These are phyloP conservation scores for Tolypocladium nubicola DNA, from an alignment of 2,329 filamentous ascomycete genomes.

Conservation along the genomic window DNA sequence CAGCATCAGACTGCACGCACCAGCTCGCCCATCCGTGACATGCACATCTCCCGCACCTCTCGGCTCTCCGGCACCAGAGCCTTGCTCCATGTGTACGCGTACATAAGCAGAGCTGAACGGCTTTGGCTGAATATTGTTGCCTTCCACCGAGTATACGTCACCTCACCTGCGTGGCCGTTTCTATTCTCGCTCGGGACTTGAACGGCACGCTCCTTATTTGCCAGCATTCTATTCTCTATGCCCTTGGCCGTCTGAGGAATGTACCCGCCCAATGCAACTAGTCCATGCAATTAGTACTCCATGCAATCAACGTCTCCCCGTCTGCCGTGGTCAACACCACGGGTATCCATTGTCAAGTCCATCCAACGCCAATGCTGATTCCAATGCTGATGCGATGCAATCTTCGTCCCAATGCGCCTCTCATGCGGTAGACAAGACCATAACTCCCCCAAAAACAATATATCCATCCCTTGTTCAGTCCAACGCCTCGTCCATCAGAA, in stretches of 20 bases:
- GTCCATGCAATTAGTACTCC: background rate
- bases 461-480: slow-evolving; percentile 24
- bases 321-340: background rate
- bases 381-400: background rate
- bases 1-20: too few relatives aligned
- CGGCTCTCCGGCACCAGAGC: background rate
- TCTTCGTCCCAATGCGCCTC: background rate
- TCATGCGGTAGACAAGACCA: slow-evolving; percentile 1
- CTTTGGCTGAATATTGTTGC: background rate
- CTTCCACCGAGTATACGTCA: background rate
- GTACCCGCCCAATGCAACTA: too few relatives aligned
- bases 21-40: too few relatives aligned
- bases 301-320: background rate
- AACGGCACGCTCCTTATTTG: background rate
- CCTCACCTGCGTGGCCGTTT: background rate
- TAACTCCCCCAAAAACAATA: background rate
- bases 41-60: background rate
- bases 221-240: background rate
- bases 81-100: background rate
- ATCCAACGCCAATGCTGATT: background rate
- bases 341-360: background rate
- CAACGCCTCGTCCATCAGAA: slow-evolving; percentile 50
- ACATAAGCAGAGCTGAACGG: background rate
- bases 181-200: background rate
- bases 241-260: background rate